Conservation (phyloP, 1,139 yeast genomes). For the Suhomyces coccinellae region DNA sequence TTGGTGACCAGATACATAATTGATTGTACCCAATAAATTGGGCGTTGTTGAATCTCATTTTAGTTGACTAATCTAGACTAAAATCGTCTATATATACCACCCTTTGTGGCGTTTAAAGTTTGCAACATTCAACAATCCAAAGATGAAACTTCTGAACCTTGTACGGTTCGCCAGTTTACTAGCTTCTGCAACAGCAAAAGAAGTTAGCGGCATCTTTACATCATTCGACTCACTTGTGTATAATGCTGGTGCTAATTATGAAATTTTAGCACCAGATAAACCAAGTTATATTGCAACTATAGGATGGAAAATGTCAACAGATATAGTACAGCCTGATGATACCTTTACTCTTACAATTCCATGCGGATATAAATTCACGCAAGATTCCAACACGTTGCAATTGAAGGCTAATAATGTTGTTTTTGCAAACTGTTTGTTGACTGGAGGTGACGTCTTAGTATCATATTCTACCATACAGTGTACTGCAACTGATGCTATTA, state of each 20-base stretch:
- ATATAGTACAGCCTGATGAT: conserved; percentile 27
- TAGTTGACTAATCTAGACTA: too few species aligned
- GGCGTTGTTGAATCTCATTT: too few species aligned
- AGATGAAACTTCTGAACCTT: neutral
- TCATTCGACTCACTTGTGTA: conserved; percentile 15
- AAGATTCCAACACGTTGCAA: conserved; percentile 11
- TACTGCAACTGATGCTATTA: conserved; percentile 21
- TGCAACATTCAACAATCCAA: too few species aligned
- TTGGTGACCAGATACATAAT: too few species aligned
- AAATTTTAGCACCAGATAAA: conserved; percentile 5
- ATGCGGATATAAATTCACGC: conserved; percentile 29
- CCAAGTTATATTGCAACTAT: conserved; percentile 29
- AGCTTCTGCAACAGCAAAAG: conserved; percentile 1
- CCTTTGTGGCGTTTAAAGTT: too few species aligned
- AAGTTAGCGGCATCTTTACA: conserved; percentile 22
- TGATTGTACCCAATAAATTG: too few species aligned
- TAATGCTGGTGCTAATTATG: neutral
- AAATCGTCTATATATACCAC: too few species aligned
- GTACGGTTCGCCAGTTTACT: neutral
- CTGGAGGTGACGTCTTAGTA: conserved; percentile 26
- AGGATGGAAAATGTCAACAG: conserved; percentile 28
- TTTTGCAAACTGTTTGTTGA: conserved; percentile 18
- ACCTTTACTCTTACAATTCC: conserved; percentile 33
- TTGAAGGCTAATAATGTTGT: conserved; percentile 15
- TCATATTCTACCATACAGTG: conserved; percentile 28